Evolutionary conservation across 129 eudicot genomes (phyloP).

Genomic region (Centella asiatica): DNA sequence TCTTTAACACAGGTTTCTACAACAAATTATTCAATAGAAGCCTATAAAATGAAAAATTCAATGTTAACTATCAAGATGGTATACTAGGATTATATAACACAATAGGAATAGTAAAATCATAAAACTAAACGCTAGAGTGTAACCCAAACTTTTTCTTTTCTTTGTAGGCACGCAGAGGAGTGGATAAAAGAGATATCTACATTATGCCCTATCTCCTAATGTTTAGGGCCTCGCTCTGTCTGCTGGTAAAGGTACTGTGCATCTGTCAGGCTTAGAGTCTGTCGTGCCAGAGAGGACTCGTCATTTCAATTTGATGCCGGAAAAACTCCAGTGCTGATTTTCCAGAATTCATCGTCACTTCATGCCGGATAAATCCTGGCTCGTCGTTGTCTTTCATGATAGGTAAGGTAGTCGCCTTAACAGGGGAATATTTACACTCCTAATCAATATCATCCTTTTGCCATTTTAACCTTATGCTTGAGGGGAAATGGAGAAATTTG

Average conservation of each 20-base stretch:
- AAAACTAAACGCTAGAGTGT: too few relatives aligned
- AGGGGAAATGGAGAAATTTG: neutral
- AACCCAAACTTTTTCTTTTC: neutral
- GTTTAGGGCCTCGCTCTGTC: conserved; percentile 85
- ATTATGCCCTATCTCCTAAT: conserved; percentile 67
- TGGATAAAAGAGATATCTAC: conserved; percentile 84
- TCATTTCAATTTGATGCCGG: neutral
- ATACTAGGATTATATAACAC: too few relatives aligned
- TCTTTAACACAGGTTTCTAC: too few relatives aligned
- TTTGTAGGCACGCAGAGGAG: conserved; percentile 87
- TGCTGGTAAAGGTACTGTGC: conserved; percentile 93
- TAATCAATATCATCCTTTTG: neutral
- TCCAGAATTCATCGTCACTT: conserved; percentile 4
- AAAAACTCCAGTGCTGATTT: neutral
- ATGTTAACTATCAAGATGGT: too few relatives aligned
- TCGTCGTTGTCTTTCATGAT: conserved; percentile 3
- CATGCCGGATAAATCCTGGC: conserved; percentile 7
- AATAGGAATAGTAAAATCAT: too few relatives aligned
- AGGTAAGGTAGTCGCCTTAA: neutral
- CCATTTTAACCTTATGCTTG: neutral
- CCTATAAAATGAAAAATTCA: too few relatives aligned
- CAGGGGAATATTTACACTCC: neutral
- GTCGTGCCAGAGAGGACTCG: neutral
- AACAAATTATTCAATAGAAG: too few relatives aligned
- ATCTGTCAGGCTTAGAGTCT: conserved; percentile 48